Evolutionary conservation across 257 asterid genomes (phyloP).

Genomic region (Thymus mandschuricus): DNA sequence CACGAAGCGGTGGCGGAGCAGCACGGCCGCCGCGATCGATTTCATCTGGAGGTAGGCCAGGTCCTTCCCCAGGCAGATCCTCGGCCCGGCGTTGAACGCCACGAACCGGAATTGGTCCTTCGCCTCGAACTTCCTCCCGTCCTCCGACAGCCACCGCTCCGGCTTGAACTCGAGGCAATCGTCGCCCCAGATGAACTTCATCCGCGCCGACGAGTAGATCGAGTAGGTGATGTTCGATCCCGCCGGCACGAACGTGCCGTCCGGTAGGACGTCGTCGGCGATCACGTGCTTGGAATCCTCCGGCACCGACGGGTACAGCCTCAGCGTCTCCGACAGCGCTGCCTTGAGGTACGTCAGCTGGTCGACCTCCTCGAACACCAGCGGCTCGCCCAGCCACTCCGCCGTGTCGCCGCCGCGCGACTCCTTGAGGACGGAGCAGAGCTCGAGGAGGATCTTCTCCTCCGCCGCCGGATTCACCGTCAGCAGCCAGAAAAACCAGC

Average conservation of each 20-base stretch:
- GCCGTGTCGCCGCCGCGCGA: conserved; percentile 44
- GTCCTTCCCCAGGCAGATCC: conserved; percentile 60
- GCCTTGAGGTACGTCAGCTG: conserved; percentile 47
- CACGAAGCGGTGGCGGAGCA: conserved; percentile 57
- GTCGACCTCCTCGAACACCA: conserved; percentile 53
- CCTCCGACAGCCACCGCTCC: conserved; percentile 51
- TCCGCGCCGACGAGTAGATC: conserved; percentile 58
- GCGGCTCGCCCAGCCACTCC: conserved; percentile 45
- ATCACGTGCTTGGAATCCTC: conserved; percentile 57
- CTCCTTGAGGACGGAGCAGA: conserved; percentile 40
- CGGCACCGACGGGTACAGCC: conserved; percentile 58
- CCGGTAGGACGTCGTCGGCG: conserved; percentile 51
- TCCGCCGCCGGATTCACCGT: conserved; percentile 45
- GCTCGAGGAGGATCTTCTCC: conserved; percentile 44
- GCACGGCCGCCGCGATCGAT: conserved; percentile 54
- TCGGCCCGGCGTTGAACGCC: conserved; percentile 60
- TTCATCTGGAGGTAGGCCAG: conserved; percentile 63
- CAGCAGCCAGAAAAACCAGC: conserved; percentile 62
- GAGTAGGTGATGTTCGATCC: conserved; percentile 57
- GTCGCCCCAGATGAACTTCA: conserved; percentile 59
- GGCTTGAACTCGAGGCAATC: conserved; percentile 60
- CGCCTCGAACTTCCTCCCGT: conserved; percentile 42
- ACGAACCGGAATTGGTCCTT: conserved; percentile 49
- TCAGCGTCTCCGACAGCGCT: conserved; percentile 52
- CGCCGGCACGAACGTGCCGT: conserved; percentile 55